These are phyloP conservation scores for Pleurostoma richardsiae DNA, from an alignment of 2,329 filamentous ascomycete species.

Conservation along the genomic window DNA sequence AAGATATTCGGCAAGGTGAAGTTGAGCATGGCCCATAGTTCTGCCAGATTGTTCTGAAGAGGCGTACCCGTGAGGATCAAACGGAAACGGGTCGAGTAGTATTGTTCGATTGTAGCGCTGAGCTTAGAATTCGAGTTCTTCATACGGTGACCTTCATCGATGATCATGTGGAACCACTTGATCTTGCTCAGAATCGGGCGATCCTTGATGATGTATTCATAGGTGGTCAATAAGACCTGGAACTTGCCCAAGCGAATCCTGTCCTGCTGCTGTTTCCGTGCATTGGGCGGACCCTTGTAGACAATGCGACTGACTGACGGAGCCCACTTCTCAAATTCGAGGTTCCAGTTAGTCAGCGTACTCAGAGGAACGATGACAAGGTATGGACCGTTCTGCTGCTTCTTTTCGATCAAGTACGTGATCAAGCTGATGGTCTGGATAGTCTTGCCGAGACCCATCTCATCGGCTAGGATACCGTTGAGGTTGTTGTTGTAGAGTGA, in stretches of 20 bases:
- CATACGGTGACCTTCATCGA: conserved; percentile 99
- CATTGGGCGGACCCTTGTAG: conserved; percentile 90
- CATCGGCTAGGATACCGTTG: conserved; percentile 96
- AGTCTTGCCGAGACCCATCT: conserved; percentile 99
- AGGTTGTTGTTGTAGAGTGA: conserved; percentile 99
- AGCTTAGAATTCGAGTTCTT: conserved; percentile 97
- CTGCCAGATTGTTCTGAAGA: conserved; percentile 91
- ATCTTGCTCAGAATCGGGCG: conserved; percentile 93
- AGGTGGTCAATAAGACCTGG: conserved; percentile 94
- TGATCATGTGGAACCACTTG: conserved; percentile 99
- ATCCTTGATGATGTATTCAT: conserved; percentile 99
- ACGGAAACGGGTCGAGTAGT: conserved; percentile 92
- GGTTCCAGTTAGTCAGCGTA: conserved; percentile 97
- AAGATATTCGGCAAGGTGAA: conserved; percentile 98
- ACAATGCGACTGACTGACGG: conserved; percentile 82
- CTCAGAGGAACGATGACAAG: conserved; percentile 95
- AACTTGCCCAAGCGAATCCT: conserved; percentile 93
- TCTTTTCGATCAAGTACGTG: conserved; percentile 94
- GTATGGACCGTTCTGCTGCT: conserved; percentile 86
- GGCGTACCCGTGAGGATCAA: conserved; percentile 97
- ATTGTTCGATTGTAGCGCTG: conserved; percentile 88
- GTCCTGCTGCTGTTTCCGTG: conserved; percentile 85
- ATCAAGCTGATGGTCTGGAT: conserved; percentile 98
- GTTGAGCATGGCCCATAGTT: conserved; percentile 97
- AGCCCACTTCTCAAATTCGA: conserved; percentile 99